These are phyloP conservation scores for Knoxdaviesia capensis DNA, from an alignment of 2,329 filamentous ascomycete genomes.

Conservation along the genomic window DNA sequence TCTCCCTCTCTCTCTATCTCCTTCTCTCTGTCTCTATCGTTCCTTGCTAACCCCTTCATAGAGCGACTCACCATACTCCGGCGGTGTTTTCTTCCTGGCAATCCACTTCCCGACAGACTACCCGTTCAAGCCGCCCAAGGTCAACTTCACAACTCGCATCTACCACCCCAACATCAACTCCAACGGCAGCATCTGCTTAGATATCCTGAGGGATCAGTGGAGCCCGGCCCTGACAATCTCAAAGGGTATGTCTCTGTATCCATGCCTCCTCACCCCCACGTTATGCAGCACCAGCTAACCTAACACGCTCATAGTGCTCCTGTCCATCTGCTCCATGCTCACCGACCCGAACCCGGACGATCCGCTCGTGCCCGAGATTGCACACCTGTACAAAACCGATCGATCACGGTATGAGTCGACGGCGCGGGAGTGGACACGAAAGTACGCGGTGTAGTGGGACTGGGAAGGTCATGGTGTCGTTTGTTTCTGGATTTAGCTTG, in stretches of 20 bases:
- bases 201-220: constrained; percentile 98
- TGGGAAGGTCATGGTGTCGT: not conserved
- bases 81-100: constrained; percentile 95
- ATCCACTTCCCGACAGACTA: constrained; percentile 99
- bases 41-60: constrained; percentile 14
- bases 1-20: constrained; percentile 5
- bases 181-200: constrained; percentile 96
- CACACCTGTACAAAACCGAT: constrained; percentile 99
- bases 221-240: constrained; percentile 95
- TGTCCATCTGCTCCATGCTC: constrained; percentile 99
- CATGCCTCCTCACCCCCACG: not conserved
- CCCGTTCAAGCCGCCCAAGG: constrained; percentile 99
- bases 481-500: not conserved
- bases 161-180: constrained; percentile 99
- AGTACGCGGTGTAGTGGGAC: constrained; percentile 68
- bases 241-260: constrained; percentile 48
- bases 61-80: constrained; percentile 93
- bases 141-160: constrained; percentile 99
- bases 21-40: not conserved
- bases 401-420: constrained; percentile 89
- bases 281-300: not conserved
- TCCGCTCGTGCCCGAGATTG: constrained; percentile 94
- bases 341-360: constrained; percentile 99
- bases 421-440: constrained; percentile 94
- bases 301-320: constrained; percentile 44